Percentiles rank a stretch among this genome's conserved stretches.
These are phyloP conservation scores for Annulohypoxylon moriforme DNA, from an alignment of 495 filamentous ascomycete genomes.

Conservation along the genomic window DNA sequence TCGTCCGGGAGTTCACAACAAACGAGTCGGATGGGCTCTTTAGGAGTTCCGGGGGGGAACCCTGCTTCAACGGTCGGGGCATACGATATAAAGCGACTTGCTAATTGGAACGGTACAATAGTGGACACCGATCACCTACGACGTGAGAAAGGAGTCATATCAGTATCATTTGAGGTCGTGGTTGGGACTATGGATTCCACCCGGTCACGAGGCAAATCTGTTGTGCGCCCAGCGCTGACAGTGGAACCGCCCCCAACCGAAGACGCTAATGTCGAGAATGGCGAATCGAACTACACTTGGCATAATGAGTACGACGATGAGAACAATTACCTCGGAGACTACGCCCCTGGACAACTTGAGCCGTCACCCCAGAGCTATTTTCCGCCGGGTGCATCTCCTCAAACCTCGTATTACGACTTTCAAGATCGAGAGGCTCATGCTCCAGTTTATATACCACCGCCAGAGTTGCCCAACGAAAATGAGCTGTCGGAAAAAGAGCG, in stretches of 20 bases:
- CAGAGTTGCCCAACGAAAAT: conserved; percentile 63
- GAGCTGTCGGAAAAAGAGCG: conserved; percentile 75
- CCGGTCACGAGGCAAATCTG: conserved; percentile 66
- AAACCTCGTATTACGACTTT: conserved; percentile 48
- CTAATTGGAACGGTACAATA: conserved; percentile 76
- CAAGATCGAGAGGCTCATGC: conserved; percentile 40
- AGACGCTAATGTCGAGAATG: conserved; percentile 36
- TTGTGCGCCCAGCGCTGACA: conserved; percentile 47
- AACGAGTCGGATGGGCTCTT: conserved; percentile 67
- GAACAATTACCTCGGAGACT: conserved; percentile 45
- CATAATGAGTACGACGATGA: conserved; percentile 45
- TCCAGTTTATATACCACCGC: conserved; percentile 63
- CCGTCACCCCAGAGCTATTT: conserved; percentile 41
- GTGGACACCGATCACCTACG: conserved; percentile 90
- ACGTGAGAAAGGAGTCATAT: conserved; percentile 87
- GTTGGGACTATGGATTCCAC: conserved; percentile 88
- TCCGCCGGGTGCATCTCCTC: conserved; percentile 38
- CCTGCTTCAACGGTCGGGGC: conserved; percentile 40
- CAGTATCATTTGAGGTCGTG: conserved; percentile 82
- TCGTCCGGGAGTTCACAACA: conserved; percentile 41
- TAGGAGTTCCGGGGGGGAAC: conserved; percentile 63
- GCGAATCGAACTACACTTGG: conserved; percentile 47
- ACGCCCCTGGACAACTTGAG: conserved; percentile 29
- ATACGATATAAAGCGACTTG: conserved; percentile 51
- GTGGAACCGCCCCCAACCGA: conserved; percentile 38